Conservation (phyloP, 163 green algal species). For the Scenedesmus sp. region DNA sequence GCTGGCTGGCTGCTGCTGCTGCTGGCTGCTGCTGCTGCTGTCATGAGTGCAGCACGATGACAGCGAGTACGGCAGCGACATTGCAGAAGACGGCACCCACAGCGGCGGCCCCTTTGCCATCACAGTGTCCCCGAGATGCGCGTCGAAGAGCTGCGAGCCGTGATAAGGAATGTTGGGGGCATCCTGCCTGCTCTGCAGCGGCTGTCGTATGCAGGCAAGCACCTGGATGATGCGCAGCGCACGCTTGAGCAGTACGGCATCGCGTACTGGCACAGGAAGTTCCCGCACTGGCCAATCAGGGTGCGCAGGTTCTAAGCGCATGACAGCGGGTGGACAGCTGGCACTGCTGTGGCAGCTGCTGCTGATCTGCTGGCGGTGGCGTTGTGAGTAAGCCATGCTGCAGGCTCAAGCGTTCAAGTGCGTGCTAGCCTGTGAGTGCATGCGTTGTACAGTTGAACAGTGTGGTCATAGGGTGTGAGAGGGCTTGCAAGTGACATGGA, state of each 20-base stretch:
- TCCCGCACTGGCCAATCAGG: conserved; percentile 91
- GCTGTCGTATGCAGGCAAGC: conserved; percentile 81
- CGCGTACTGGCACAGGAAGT: conserved; percentile 91
- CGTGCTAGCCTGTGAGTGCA: no score
- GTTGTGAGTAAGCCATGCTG: no score
- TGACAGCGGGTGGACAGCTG: background rate
- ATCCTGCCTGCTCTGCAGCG: conserved; percentile 89
- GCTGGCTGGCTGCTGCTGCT: background rate
- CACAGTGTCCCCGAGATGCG: conserved; percentile 79
- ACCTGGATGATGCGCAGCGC: conserved; percentile 89
- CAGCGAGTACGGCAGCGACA: conserved; percentile 85
- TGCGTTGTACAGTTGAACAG: no score
- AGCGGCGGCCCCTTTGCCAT: conserved; percentile 88
- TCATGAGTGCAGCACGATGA: conserved; percentile 72
- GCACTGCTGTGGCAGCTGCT: conserved; percentile 69
- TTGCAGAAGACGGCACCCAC: conserved; percentile 75
- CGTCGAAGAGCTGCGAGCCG: conserved; percentile 83
- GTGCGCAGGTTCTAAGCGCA: conserved; percentile 61
- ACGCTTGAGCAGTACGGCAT: conserved; percentile 95
- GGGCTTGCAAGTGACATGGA: no score
- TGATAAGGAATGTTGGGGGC: conserved; percentile 87
- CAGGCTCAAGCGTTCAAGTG: no score
- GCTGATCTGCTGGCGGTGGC: conserved; percentile 75
- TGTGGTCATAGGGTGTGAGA: no score
- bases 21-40: background rate